Evolutionary conservation across 1,139 yeast species (phyloP).

Genomic region (Wickerhamomyces sp.): DNA sequence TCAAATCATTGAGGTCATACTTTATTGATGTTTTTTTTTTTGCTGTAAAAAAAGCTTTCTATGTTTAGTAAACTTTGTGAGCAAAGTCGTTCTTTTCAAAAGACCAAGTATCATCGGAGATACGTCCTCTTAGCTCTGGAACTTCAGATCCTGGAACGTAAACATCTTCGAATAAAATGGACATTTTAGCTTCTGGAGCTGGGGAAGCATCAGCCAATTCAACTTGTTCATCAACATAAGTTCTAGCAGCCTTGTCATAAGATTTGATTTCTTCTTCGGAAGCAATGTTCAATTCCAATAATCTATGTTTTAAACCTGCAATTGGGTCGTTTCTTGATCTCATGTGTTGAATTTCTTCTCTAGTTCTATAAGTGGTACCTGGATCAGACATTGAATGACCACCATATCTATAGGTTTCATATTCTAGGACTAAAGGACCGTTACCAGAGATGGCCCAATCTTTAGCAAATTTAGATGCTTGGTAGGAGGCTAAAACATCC

Average conservation of each 20-base stretch:
- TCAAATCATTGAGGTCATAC: constrained; percentile 1
- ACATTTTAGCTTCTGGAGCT: constrained; percentile 94
- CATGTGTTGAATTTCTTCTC: constrained; percentile 99
- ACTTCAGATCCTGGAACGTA: constrained; percentile 93
- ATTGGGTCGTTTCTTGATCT: constrained; percentile 97
- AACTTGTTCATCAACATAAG: constrained; percentile 90
- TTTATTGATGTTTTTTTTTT: background rate
- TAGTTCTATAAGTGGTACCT: constrained; percentile 98
- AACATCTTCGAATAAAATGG: constrained; percentile 92
- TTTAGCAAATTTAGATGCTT: constrained; percentile 94
- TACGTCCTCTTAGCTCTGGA: constrained; percentile 93
- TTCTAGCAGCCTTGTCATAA: constrained; percentile 93
- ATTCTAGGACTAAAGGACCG: constrained; percentile 94
- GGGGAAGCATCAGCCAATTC: constrained; percentile 91
- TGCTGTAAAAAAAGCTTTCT: background rate
- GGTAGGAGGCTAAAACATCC: constrained; percentile 94
- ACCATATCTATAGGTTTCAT: constrained; percentile 98
- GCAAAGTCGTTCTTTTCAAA: constrained; percentile 69
- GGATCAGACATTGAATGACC: constrained; percentile 99
- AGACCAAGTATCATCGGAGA: constrained; percentile 89
- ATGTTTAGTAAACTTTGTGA: constrained; percentile 22
- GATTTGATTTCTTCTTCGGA: constrained; percentile 92
- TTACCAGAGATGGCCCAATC: constrained; percentile 93
- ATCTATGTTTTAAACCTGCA: constrained; percentile 86
- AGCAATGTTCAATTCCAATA: constrained; percentile 79